Base-by-base conservation (phyloP, 1,139 yeast genomes). In the Geotrichum europaeum region DNA sequence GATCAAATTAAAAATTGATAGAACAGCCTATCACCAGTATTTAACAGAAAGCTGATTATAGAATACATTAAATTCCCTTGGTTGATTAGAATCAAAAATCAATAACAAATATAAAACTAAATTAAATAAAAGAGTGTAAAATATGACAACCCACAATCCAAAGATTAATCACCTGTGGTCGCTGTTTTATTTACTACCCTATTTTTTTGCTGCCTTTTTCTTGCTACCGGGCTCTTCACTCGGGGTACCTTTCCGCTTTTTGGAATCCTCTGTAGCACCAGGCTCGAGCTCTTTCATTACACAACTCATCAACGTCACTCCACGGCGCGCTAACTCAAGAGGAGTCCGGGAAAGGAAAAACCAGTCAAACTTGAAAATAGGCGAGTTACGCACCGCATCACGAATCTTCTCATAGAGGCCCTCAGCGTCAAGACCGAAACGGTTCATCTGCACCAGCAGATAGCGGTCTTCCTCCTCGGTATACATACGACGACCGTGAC, bases 381-480 rank as follows among this genome's bases (percentile, higher is more conserved):
- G 94, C 62, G 92, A 85, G 9, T 78, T 78, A 62, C 82, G 75
- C 28, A 92, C 86, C 57, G 89, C 95, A 62, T 86, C 88, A 64
- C 89, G 88, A 56, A 94, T 84, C 66, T 80, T 81, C 65, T 92
- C 97, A 66, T 82, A 85, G 53, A 94, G 77, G 61, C 84, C 81
- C 50, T 87, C 89, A 40, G 84, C 78, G 67, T 85, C 83, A 25
- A 92, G 76, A 0, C 99, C 99, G 67, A 85, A 81, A 65, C 87
- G 85, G 72, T 89, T 81, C 52, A 90, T 87, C 66, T 87, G 84
- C 47, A 83, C 77, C 60, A 95, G 75, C 58, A 94, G 77, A 70
- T 88, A 94, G 60, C 96, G 81, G 70, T 94, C 99, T 72, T 94
- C 99, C 1, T 84, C 79, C 59, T 88, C 88, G 5, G 96, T 86